Base-by-base conservation (phyloP, 257 asterid genomes). In the Avicennia marina region DNA sequence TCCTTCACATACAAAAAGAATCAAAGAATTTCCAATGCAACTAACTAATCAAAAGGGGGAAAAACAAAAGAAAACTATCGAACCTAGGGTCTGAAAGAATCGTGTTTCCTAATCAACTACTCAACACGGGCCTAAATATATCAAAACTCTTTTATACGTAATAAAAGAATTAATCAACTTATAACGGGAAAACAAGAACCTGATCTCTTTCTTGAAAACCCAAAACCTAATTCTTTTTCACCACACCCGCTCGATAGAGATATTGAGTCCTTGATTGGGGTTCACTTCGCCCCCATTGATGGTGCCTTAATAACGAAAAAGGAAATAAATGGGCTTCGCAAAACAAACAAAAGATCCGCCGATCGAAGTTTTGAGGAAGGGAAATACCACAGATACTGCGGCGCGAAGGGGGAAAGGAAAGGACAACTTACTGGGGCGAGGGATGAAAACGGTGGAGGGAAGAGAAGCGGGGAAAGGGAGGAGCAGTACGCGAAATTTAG, bases 181-280 rank as follows among this genome's bases (percentile, higher is more conserved):
- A 15, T 25, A 6, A 10, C 12, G 34, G 41, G 22, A 17, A 56
- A 34, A 20, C 10, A 21, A 53, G 16, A 74, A 75, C 70, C 73
- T 72, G 71, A 72, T 63, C 75, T 66, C 64, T 43, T 56, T 33
- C 62, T 58, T 63, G 50, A 38, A 49, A 71, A 44, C 46, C 64
- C 62, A 40, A 75, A 63, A 72, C 77, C 74, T 66, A 72, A 52
- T 25, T n/a, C n/a, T 6, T 31, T 33, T 44, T 64, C 49, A 31
- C 44, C 63, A 74, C 68, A 67, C 52, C 36, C 77, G 60, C 67
- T 62, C 16, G 73, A 65, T 67, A 52, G 72, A 72, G 62, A 58
- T 65, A 65, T 60, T 33, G 72, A 46, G 62, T 24, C 67, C 81
- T 53, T 53, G 71, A 70, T 53, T 18, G 53, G 46, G 55, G 61